Evolutionary conservation across 2,329 filamentous ascomycete genomes (phyloP).

Genomic region (Ascocoryne sarcoides): DNA sequence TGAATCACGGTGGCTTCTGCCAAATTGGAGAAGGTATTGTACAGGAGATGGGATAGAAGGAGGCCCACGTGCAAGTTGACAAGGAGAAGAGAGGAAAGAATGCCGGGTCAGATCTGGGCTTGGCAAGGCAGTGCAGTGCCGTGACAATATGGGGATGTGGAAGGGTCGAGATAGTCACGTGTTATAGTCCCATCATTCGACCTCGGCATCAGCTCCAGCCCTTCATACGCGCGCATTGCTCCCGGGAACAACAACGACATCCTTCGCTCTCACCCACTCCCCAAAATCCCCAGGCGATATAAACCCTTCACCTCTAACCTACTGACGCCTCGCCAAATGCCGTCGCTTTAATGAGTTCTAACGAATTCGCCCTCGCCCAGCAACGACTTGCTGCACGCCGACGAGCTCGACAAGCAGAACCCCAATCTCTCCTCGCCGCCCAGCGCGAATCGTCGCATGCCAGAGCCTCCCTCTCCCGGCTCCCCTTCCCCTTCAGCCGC

Average conservation of each 20-base stretch:
- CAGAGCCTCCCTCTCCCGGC: constrained; percentile 44
- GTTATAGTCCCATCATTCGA: too few relatives aligned
- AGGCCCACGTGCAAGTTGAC: too few relatives aligned
- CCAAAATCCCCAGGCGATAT: not conserved
- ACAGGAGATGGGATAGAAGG: too few relatives aligned
- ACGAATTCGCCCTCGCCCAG: constrained; percentile 74
- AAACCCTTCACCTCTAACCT: not conserved
- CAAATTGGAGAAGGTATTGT: too few relatives aligned
- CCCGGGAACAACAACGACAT: not conserved
- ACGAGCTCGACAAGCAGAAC: constrained; percentile 61
- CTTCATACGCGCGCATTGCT: not conserved
- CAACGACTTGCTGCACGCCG: constrained; percentile 76
- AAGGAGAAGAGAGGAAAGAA: too few relatives aligned
- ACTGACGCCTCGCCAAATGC: not conserved
- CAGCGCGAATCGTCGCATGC: constrained; percentile 44
- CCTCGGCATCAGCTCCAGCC: not conserved
- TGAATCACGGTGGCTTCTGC: too few relatives aligned
- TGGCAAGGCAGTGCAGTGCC: too few relatives aligned
- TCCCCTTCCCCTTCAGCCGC: constrained; percentile 55
- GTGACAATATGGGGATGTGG: too few relatives aligned
- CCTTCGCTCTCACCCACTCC: too few relatives aligned
- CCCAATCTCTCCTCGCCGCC: constrained; percentile 45
- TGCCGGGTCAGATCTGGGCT: too few relatives aligned
- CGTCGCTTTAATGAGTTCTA: constrained; percentile 20
- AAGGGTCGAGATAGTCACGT: too few relatives aligned